These are phyloP conservation scores for Nicotiana undulata DNA, from an alignment of 257 asterid species.

Conservation along the genomic window DNA sequence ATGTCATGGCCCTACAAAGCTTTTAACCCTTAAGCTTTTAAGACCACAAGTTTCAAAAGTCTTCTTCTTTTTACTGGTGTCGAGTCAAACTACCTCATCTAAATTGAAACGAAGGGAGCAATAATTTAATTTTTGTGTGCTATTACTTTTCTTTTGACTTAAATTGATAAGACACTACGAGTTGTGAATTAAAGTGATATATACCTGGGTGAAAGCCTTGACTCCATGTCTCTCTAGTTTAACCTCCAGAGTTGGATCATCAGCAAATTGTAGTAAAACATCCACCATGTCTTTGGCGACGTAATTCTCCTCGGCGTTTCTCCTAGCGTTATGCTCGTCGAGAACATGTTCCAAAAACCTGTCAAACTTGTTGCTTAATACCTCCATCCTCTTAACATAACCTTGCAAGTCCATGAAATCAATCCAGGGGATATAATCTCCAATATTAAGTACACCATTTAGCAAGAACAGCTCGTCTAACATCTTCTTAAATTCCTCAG, in stretches of 20 bases:
- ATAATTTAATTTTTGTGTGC: no score
- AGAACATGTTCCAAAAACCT: slow-evolving; percentile 35
- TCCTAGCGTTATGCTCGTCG: slow-evolving; percentile 23
- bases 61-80: no score
- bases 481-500: slow-evolving; percentile 34
- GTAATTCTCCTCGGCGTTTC: not conserved
- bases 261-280: slow-evolving; percentile 31
- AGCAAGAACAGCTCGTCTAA: slow-evolving; percentile 27
- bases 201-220: slow-evolving; percentile 37
- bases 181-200: not conserved
- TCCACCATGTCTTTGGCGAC: slow-evolving; percentile 36
- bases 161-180: no score
- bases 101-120: no score
- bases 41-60: no score
- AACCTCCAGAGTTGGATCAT: slow-evolving; percentile 32
- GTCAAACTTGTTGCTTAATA: slow-evolving; percentile 29
- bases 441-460: slow-evolving; percentile 31
- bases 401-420: slow-evolving; percentile 39
- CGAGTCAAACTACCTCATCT: no score
- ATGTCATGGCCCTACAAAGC: no score
- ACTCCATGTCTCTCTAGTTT: slow-evolving; percentile 38
- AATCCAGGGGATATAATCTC: slow-evolving; percentile 29
- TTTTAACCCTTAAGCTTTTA: no score
- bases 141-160: no score
- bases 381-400: slow-evolving; percentile 36